Evolutionary conservation across 257 asterid species (phyloP).

Genomic region (Scutellaria minor): DNA sequence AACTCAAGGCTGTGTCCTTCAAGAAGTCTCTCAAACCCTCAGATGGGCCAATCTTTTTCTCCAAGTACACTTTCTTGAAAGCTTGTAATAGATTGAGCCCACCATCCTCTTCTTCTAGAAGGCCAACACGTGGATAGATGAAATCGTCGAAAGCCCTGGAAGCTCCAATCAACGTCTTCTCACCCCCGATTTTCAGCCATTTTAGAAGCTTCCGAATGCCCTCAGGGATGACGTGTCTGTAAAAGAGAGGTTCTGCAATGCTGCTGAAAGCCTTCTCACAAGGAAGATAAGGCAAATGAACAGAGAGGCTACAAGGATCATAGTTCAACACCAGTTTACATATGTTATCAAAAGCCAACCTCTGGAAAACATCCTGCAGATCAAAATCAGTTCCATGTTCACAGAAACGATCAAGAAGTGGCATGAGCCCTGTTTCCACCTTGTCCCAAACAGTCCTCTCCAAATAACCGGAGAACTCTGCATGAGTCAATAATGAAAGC

Average conservation of each 20-base stretch:
- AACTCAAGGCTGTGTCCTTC: slow-evolving; percentile 41
- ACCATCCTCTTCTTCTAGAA: not conserved
- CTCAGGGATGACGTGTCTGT: slow-evolving; percentile 33
- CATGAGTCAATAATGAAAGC: not conserved
- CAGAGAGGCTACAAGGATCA: slow-evolving; percentile 19
- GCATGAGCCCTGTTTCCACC: slow-evolving; percentile 20
- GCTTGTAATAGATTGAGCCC: slow-evolving; percentile 15
- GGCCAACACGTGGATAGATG: not conserved
- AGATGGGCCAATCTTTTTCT: not conserved
- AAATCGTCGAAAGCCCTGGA: slow-evolving; percentile 13
- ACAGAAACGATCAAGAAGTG: slow-evolving; percentile 25
- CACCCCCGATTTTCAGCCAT: slow-evolving; percentile 1
- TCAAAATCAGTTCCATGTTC: not conserved
- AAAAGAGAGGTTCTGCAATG: slow-evolving; percentile 12
- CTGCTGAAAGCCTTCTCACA: slow-evolving; percentile 28
- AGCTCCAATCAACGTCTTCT: not conserved
- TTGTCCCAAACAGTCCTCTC: slow-evolving; percentile 17
- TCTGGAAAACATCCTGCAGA: slow-evolving; percentile 33
- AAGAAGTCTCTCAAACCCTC: slow-evolving; percentile 23
- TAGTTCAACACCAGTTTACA: slow-evolving; percentile 24
- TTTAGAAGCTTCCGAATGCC: slow-evolving; percentile 23
- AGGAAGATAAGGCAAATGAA: not conserved
- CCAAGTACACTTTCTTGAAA: slow-evolving; percentile 33
- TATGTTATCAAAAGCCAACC: slow-evolving; percentile 28
- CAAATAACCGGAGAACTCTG: not conserved